Evolutionary conservation across 106 monocot species (phyloP).

Genomic region (Dactylorhiza incarnata): DNA sequence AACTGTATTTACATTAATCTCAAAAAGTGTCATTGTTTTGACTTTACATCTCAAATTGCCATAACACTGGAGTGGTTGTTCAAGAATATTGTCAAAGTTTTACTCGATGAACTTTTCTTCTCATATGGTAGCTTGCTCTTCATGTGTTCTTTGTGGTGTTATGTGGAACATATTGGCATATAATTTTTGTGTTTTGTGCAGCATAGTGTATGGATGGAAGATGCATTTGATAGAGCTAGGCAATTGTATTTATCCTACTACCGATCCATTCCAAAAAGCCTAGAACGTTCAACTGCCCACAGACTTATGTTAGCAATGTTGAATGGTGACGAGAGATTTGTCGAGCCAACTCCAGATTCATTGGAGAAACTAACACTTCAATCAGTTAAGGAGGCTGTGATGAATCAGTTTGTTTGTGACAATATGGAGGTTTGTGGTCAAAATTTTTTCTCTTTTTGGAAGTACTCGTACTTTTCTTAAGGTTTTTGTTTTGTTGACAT

Average conservation of each 20-base stretch:
- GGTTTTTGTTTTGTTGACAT: background rate
- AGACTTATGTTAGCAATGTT: slow-evolving; percentile 97
- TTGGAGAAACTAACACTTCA: slow-evolving; percentile 77
- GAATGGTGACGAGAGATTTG: slow-evolving; percentile 91
- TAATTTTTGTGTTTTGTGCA: slow-evolving; percentile 28
- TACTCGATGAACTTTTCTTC: background rate
- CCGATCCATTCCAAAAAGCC: slow-evolving; percentile 94
- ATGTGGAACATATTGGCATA: background rate
- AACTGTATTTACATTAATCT: no score
- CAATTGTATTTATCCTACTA: slow-evolving; percentile 91
- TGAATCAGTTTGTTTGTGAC: slow-evolving; percentile 76
- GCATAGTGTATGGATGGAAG: slow-evolving; percentile 97
- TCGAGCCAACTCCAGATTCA: slow-evolving; percentile 85
- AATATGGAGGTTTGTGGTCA: slow-evolving; percentile 82
- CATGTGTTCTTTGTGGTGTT: background rate
- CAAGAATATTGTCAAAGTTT: background rate
- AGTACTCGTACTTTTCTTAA: background rate
- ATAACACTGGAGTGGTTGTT: background rate
- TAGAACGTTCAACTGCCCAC: slow-evolving; percentile 94
- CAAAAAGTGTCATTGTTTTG: background rate
- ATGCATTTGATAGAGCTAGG: slow-evolving; percentile 95
- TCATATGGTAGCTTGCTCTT: background rate
- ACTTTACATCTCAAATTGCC: background rate
- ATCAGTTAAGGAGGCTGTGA: slow-evolving; percentile 86
- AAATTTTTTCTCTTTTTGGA: no score